Base-by-base conservation (phyloP, 257 asterid species). In the Solanum pennellii region DNA sequence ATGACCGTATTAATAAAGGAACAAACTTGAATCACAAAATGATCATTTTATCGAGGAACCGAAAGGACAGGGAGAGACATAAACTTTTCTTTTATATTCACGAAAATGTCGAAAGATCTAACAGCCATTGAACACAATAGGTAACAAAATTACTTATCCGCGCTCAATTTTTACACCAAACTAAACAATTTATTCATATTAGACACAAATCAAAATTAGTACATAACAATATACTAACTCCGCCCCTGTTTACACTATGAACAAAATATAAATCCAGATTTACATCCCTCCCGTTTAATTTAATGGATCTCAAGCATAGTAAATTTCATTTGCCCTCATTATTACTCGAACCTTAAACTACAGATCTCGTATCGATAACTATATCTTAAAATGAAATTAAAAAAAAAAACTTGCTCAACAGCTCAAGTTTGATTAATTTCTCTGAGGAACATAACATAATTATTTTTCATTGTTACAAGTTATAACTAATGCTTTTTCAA, bases 61-160 rank as follows among this genome's bases (percentile, higher is more conserved):
- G 31, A 23, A 75, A 75, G 25, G 15, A 33, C 80, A 73, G 15
- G 47, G 80, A 35, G 47, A 25, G 16, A 73, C 47, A 35, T 35
- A 35, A 35, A 2, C 44, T 33, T 33, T 72, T 73, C 7, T 18
- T 12, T 5, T 31, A 72, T 33, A 7, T 31, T 71, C 42, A 10
- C 15, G 8, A 73, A 73, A 25, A 35, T 9, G 18, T 18, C 29
- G 15, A 20, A 73, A 73, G 6, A 4, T 8, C 91, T 88, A 93
- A 89, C 89, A 89, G 27, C 93, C 93, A 93, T 59, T 91, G 90
- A 35, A 88, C 37, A 89, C 95, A 91, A 89, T 3, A 12, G 56
- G 33, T 23, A 27, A 23, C 12, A 39, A 23, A 39, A 9, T 37
- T 37, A 73, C 49, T 35, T 35, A 73, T 0, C 47, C 12, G 29